Percentiles rank a stretch among this genome's conserved stretches.
Conservation (phyloP, 2,329 filamentous ascomycete species). For the Cordyceps javanica region DNA sequence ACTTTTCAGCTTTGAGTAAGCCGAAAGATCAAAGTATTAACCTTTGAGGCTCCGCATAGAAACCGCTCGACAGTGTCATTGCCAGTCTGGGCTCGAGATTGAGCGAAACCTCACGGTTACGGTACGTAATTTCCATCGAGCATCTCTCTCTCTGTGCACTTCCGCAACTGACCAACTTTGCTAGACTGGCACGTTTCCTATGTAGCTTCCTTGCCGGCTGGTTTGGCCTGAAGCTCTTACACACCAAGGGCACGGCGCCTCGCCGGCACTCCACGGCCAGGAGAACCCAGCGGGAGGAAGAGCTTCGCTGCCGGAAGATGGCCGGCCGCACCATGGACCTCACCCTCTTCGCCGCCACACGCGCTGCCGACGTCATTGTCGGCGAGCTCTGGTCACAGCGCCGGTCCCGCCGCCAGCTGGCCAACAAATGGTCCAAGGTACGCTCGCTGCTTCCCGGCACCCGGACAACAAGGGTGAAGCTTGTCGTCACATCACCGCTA, state of each 20-base stretch:
- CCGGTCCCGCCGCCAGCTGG: slow-evolving; percentile 37
- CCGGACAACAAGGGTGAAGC: no score
- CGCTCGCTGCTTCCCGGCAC: slow-evolving; percentile 17
- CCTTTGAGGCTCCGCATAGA: neutral
- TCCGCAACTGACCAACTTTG: neutral
- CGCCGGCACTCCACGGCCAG: slow-evolving; percentile 22
- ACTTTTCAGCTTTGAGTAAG: no score
- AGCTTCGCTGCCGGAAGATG: slow-evolving; percentile 19
- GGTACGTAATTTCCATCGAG: slow-evolving; percentile 18
- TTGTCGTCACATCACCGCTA: neutral
- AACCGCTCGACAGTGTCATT: slow-evolving; percentile 14
- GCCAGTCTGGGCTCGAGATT: slow-evolving; percentile 21
- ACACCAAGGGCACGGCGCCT: slow-evolving; percentile 37
- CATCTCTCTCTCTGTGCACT: neutral
- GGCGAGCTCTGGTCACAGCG: slow-evolving; percentile 57
- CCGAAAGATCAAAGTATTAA: neutral
- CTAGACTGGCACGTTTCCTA: slow-evolving; percentile 52
- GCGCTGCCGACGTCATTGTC: slow-evolving; percentile 66
- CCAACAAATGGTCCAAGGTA: slow-evolving; percentile 43
- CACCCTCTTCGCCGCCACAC: slow-evolving; percentile 68
- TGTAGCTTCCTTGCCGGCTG: slow-evolving; percentile 54
- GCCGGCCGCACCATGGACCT: slow-evolving; percentile 76
- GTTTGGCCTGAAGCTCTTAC: slow-evolving; percentile 50
- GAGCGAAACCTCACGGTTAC: slow-evolving; percentile 20
- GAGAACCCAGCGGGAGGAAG: neutral